phyloP scores from a whole-genome alignment of 805 yeast genomes.

The Monosporozyma yasuniensis region DNA sequence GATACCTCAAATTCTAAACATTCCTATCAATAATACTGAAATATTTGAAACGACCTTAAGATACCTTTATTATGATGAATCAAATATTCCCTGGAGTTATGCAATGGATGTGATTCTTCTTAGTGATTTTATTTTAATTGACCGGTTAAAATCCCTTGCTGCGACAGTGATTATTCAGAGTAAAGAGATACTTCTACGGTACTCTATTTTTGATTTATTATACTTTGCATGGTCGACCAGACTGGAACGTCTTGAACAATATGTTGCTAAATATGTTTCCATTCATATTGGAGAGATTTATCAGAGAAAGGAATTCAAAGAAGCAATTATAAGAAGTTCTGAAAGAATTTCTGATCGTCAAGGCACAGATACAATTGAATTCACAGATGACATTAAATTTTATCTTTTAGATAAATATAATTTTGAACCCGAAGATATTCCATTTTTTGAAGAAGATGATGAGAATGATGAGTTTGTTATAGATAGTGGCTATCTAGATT shows the following conservation, averaged over 20 bases:
- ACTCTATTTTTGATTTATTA: constrained; percentile 47
- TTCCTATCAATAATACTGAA: constrained; percentile 20
- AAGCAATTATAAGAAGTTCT: constrained; percentile 40
- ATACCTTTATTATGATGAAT: constrained; percentile 53
- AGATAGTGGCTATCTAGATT: constrained; percentile 17
- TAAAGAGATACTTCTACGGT: constrained; percentile 20
- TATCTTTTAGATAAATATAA: constrained; percentile 35
- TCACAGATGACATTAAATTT: constrained; percentile 68
- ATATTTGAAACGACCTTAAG: constrained; percentile 44
- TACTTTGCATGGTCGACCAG: constrained; percentile 61
- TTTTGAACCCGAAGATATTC: constrained; percentile 24
- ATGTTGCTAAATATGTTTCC: constrained; percentile 52
- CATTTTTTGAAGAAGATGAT: constrained; percentile 15
- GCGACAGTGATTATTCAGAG: constrained; percentile 36
- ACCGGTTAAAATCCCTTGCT: constrained; percentile 57
- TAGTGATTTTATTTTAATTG: constrained; percentile 51
- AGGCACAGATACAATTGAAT: constrained; percentile 71
- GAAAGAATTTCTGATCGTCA: constrained; percentile 49
- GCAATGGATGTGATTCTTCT: constrained; percentile 50
- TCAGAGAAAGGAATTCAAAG: constrained; percentile 32
- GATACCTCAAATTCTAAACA: constrained; percentile 14
- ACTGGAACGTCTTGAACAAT: constrained; percentile 55
- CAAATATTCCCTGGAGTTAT: constrained; percentile 39
- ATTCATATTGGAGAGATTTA: constrained; percentile 35
- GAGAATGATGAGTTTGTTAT: constrained; percentile 11